Evolutionary conservation across 768 basidiomycete species (phyloP), one percentile per base, ranked within the genome.

Genomic region (Collybiopsis confluens): DNA sequence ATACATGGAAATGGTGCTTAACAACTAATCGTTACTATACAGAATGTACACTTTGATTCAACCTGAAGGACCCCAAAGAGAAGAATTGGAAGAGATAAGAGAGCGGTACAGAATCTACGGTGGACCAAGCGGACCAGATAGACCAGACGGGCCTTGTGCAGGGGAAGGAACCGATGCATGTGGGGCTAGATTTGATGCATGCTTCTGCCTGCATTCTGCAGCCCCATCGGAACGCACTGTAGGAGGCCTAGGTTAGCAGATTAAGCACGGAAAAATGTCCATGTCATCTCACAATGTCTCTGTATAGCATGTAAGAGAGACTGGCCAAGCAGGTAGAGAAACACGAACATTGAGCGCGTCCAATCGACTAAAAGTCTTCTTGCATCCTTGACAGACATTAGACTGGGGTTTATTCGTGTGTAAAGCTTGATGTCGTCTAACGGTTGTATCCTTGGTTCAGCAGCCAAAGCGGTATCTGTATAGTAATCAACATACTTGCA

Each of bases 351-450:
- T 96, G 58, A 98, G 77, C 18, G 94, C 94, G 74, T 98, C 94
- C 66, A 94, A 72, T 55, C 94, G 77, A 64, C 93, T 95, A 69
- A 98, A 98, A 10, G 92, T 88, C 77, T 96, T 95, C 65, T 91
- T 87, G 71, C 94, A 98, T 2, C 92, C 92, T 58, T 86, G 85
- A 62, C 94, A 98, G 49, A 89, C 77, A 67, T 96, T 94, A 27
- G 85, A 80, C 62, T 89, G 85, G 8, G 90, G 80, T 61, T 92
- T 89, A 43, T 87, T 82, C 13, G 85, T 82, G 61, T 98, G 94
- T 5, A 98, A 75, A 2, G 91, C 89, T 72, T 93, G 91, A 65
- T 96, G 94, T 30, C 94, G 88, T 67, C 89, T 90, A 65, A 35
- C 45, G 57, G 55, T 20, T 16, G 42, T 8, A 51, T 40, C 40